Base-by-base conservation (phyloP, 1,284 basidiomycete species). In the Cryptococcus sp. region DNA sequence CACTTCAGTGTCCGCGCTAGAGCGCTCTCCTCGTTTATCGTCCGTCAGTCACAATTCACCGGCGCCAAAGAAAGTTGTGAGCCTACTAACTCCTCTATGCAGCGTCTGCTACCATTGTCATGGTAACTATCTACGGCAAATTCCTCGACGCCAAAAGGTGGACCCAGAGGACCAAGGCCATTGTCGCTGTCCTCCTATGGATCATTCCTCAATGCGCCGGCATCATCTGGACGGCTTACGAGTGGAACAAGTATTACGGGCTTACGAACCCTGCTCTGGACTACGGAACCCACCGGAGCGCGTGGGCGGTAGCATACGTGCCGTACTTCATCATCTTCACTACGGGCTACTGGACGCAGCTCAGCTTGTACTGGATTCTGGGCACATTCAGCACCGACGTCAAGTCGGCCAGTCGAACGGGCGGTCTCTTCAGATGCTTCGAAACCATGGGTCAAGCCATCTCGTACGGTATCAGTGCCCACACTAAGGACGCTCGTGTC, bases 1-100 rank as follows among this genome's bases (percentile, higher is more conserved):
- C 62, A 70, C 55, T 75, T 73, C 45, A 62, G 62, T 20, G 67
- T 72, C 39, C 66, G 71, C 41, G 65, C 71, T 3, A 54, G 73
- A 17, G 72, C 70, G 8, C 53, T 74, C 10, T 72, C 72, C n/a
- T 63, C 66, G 2, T 46, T 75, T 25, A 60, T 73, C 52, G 60
- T 57, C 23, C 70, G 67, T 66, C 19, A 62, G 67, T 66, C 20
- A 13, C 11, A 38, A 20, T 5, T 47, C 22, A 35, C 42, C 15
- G n/a, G 20, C 46, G n/a, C 5, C 23, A 23, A n/a, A n/a, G 27
- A 8, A 15, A 43, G 8, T 19, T 7, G 30, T 43, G 41, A 35
- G 35, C 5, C 45, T 8, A 11, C 27, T 22, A 42, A 8, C 15
- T 48, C 38, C n/a, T 16, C 23, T 46, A 19, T 19, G 23, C 53